Evolutionary conservation across 805 yeast genomes (phyloP).

Genomic region (Candida khao-thaluensis): DNA sequence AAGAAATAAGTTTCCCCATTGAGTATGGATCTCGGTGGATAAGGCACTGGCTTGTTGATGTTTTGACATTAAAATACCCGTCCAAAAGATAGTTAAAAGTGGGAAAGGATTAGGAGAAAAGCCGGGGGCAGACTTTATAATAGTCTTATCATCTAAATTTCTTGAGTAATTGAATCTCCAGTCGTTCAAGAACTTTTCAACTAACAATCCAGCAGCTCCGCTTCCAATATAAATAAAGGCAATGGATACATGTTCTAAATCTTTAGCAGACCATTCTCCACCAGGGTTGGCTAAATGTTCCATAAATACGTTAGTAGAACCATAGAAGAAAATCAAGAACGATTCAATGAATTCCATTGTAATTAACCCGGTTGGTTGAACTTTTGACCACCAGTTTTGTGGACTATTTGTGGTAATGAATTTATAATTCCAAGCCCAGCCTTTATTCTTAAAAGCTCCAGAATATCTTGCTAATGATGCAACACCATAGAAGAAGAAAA

Average conservation of each 20-base stretch:
- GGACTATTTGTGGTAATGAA: constrained; percentile 27
- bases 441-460: constrained; percentile 72
- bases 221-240: constrained; percentile 69
- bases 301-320: constrained; percentile 82
- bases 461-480: constrained; percentile 82
- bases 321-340: constrained; percentile 79
- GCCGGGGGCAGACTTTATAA: constrained; percentile 56
- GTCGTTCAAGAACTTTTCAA: constrained; percentile 62
- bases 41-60: constrained; percentile 81
- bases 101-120: constrained; percentile 95
- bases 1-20: constrained; percentile 90
- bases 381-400: constrained; percentile 29
- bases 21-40: constrained; percentile 79
- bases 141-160: constrained; percentile 16
- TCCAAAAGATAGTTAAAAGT: constrained; percentile 89
- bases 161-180: constrained; percentile 53
- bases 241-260: constrained; percentile 36
- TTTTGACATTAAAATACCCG: constrained; percentile 92
- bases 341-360: constrained; percentile 88
- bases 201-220: constrained; percentile 85
- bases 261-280: constrained; percentile 76
- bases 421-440: constrained; percentile 86
- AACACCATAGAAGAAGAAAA: constrained; percentile 74
- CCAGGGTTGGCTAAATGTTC: constrained; percentile 73
- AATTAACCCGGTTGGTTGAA: constrained; percentile 48